Base-by-base conservation (phyloP, 2,329 filamentous ascomycete species). In the Cladorrhinum sp. region DNA sequence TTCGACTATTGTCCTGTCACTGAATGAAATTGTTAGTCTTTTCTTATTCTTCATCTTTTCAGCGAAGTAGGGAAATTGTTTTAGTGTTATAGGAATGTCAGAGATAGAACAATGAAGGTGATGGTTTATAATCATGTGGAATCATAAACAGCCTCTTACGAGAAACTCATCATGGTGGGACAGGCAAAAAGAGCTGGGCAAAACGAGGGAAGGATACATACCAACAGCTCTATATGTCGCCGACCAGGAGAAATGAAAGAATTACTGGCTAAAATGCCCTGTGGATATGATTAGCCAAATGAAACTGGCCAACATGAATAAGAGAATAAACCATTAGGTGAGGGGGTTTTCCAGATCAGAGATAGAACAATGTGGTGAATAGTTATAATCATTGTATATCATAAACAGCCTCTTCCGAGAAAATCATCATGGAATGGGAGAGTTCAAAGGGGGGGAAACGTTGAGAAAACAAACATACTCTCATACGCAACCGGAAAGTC, bases 331-430 rank as follows among this genome's bases (percentile, higher is more conserved):
- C 2, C 3, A n/a, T 10, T 28, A 28, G 26, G 4, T 28, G 26
- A 28, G 21, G 7, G 4, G 18, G n/a, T 21, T 16, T 12, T 36
- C 36, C n/a, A 33, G 21, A 46, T 64, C 62, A 65, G 64, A 61
- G 49, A 65, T 55, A 65, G 62, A 65, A 63, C 63, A 65, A 65
- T 65, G 63, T 63, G 63, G 59, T 60, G 63, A 50, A 55, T 57
- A 39, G 51, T 60, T 61, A 59, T 65, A 65, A 62, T 65, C 64
- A 65, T 65, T 52, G 50, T 42, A 61, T 36, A 39, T 66, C 66
- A 68, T 65, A 68, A 68, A 68, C 66, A 68, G 66, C 66, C 66
- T 67, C 61, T 62, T 62, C 48, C 30, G 60, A 62, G 49, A 55
- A 59, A 57, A 36, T 67, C 65, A 66, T 67, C 66, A 67, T 62